phyloP scores from a whole-genome alignment of 202 grass and related monocot species.

The Tripidium arundinaceum region DNA sequence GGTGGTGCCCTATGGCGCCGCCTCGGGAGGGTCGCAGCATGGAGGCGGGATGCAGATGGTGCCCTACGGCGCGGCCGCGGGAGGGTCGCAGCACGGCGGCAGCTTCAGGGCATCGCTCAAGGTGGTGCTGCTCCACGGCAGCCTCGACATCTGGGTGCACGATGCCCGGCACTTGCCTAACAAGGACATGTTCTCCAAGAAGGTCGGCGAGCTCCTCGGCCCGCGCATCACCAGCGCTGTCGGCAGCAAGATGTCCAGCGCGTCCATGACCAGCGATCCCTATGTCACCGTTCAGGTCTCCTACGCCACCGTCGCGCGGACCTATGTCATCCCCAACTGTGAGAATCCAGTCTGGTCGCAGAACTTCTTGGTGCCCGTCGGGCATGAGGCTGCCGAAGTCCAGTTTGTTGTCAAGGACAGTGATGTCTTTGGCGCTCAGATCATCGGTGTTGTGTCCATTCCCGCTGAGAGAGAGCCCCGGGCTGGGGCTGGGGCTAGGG shows the following conservation, averaged over 20 bases:
- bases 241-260: slow-evolving; percentile 40
- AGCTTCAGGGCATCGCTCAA: slow-evolving; percentile 63
- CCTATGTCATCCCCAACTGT: slow-evolving; percentile 61
- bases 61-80: background rate
- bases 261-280: slow-evolving; percentile 76
- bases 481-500: slow-evolving; percentile 21
- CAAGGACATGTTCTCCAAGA: slow-evolving; percentile 87
- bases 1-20: slow-evolving; percentile 16
- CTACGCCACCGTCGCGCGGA: slow-evolving; percentile 52
- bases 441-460: slow-evolving; percentile 62
- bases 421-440: slow-evolving; percentile 66
- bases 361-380: slow-evolving; percentile 66
- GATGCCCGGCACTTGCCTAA: slow-evolving; percentile 71
- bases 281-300: slow-evolving; percentile 70
- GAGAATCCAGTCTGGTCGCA: slow-evolving; percentile 80
- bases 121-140: slow-evolving; percentile 88
- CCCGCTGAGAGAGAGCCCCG: slow-evolving; percentile 37
- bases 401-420: slow-evolving; percentile 80
- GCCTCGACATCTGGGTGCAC: slow-evolving; percentile 67
- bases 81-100: slow-evolving; percentile 42
- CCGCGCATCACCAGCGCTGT: slow-evolving; percentile 43
- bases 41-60: slow-evolving; percentile 38
- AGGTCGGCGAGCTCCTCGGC: slow-evolving; percentile 54
- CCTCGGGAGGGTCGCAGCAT: slow-evolving; percentile 32
- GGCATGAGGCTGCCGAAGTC: slow-evolving; percentile 62